A percentile compares a stretch with the other conserved stretches of the same genome.
Evolutionary conservation across 768 basidiomycete genomes (phyloP).

Genomic region (Megacollybia marginata): DNA sequence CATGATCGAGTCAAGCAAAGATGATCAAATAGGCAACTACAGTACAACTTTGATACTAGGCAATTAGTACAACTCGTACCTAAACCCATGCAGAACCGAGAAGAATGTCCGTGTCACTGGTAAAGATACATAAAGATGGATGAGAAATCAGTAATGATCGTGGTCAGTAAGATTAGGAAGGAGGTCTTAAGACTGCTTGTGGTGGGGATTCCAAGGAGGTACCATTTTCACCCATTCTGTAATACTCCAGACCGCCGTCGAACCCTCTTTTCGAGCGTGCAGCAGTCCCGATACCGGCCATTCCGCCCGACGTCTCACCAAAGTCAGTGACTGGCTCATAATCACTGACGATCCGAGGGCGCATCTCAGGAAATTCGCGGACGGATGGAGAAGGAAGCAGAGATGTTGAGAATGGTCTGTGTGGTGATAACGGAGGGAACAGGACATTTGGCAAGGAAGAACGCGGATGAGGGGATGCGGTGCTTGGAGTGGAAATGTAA

Average conservation of each 20-base stretch:
- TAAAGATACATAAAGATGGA: too few species aligned
- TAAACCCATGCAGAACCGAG: too few species aligned
- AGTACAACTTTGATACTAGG: too few species aligned
- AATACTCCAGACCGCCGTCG: background rate
- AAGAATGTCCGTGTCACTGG: too few species aligned
- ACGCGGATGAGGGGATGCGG: background rate
- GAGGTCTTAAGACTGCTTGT: too few species aligned
- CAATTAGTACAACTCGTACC: too few species aligned
- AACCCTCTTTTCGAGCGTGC: background rate
- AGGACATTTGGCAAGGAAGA: background rate
- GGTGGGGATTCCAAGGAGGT: too few species aligned
- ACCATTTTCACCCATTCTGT: too few species aligned
- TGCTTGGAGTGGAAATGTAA: background rate
- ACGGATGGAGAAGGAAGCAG: background rate
- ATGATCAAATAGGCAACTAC: too few species aligned
- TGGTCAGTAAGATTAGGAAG: too few species aligned
- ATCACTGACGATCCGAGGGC: constrained; percentile 3
- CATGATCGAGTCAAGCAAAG: too few species aligned
- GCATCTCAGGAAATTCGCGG: background rate
- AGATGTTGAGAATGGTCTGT: background rate
- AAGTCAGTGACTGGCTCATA: background rate
- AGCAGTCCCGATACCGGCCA: background rate
- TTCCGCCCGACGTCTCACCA: background rate
- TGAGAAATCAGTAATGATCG: too few species aligned
- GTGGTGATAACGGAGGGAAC: background rate